Conservation (phyloP, 164 flowering plant genomes). For the Macadamia tetraphylla region DNA sequence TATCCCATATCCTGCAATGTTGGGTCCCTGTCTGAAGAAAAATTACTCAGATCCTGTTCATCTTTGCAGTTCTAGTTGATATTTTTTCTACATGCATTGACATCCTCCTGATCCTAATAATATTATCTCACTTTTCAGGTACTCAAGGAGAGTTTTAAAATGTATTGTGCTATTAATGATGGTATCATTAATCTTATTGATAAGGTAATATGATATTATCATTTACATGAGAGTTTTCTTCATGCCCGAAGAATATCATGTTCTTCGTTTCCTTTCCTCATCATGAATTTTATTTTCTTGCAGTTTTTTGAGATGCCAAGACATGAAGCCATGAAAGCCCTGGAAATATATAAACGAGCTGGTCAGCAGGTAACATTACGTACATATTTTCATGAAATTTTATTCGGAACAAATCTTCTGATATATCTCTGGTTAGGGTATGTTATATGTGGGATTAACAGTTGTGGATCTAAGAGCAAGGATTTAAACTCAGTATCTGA, state of each 20-base stretch:
- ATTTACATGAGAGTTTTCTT: not conserved
- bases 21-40: too few species aligned
- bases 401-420: not conserved
- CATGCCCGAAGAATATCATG: not conserved
- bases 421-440: slow-evolving; percentile 3
- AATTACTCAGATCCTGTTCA: too few species aligned
- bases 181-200: slow-evolving; percentile 98
- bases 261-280: slow-evolving; percentile 3
- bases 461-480: too few species aligned
- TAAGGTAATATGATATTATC: slow-evolving; percentile 50
- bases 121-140: slow-evolving; percentile 47
- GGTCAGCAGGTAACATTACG: slow-evolving; percentile 74
- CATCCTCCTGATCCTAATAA: not conserved
- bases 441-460: not conserved
- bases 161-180: slow-evolving; percentile 94
- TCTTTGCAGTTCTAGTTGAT: too few species aligned
- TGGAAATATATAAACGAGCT: slow-evolving; percentile 91
- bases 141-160: slow-evolving; percentile 95
- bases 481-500: too few species aligned
- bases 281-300: slow-evolving; percentile 18
- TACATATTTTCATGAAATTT: not conserved
- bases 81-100: not conserved
- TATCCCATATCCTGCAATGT: too few species aligned
- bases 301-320: slow-evolving; percentile 99
- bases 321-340: slow-evolving; percentile 96